Percentiles rank a stretch among this genome's conserved stretches.
Evolutionary conservation across 768 basidiomycete species (phyloP).

Genomic region (Amanita thiersii): DNA sequence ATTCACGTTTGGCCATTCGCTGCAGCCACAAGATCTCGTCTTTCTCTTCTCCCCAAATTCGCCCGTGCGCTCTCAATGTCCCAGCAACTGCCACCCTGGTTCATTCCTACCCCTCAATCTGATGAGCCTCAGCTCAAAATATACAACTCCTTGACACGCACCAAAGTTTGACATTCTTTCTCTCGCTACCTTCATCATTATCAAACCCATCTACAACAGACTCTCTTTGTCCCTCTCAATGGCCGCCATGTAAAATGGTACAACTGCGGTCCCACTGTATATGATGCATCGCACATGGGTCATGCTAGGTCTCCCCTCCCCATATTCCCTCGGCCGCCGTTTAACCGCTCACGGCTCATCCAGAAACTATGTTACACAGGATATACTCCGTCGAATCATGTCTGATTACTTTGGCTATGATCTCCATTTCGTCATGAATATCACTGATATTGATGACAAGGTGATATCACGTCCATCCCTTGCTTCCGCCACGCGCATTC

Average conservation of each 20-base stretch:
- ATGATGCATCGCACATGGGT: slow-evolving; percentile 97
- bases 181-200: slow-evolving; percentile 7
- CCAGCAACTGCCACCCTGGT: slow-evolving; percentile 56
- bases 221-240: slow-evolving; percentile 63
- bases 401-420: slow-evolving; percentile 96
- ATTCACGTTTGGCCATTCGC: too few relatives aligned
- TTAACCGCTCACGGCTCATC: slow-evolving; percentile 8
- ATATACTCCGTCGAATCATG: slow-evolving; percentile 83
- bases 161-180: slow-evolving; percentile 66
- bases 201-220: slow-evolving; percentile 32
- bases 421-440: slow-evolving; percentile 98
- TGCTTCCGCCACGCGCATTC: slow-evolving; percentile 2
- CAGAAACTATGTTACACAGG: slow-evolving; percentile 96
- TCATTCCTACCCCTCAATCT: slow-evolving; percentile 28
- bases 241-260: slow-evolving; percentile 92
- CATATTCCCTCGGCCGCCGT: not conserved
- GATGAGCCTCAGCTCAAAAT: slow-evolving; percentile 68
- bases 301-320: slow-evolving; percentile 71
- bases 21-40: too few relatives aligned
- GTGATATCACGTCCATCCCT: slow-evolving; percentile 32
- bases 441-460: slow-evolving; percentile 99
- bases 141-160: slow-evolving; percentile 88
- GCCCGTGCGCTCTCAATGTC: slow-evolving; percentile 32
- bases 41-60: not conserved
- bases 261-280: slow-evolving; percentile 98